Evolutionary conservation across 306 rosid species (phyloP).

Genomic region (Cucurbita pepo): DNA sequence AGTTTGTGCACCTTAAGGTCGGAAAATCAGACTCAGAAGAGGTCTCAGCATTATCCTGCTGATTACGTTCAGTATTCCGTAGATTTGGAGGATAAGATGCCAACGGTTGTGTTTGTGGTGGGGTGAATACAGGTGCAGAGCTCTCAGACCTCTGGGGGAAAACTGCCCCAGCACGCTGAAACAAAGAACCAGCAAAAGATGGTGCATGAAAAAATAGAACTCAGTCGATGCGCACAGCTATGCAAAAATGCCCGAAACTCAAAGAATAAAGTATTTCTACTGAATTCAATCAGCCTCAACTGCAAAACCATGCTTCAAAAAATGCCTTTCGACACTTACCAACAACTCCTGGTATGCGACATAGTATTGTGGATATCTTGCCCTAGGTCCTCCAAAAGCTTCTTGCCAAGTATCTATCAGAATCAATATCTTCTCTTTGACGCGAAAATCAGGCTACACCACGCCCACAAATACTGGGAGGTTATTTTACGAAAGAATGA

Average conservation of each 20-base stretch:
- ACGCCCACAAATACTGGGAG: slow-evolving; percentile 21
- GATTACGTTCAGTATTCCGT: slow-evolving; percentile 27
- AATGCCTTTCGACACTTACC: slow-evolving; percentile 29
- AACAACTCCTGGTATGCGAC: slow-evolving; percentile 86
- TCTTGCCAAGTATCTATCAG: slow-evolving; percentile 98
- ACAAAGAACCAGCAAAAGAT: slow-evolving; percentile 5
- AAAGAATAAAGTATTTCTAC: background rate
- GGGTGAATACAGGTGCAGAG: slow-evolving; percentile 80
- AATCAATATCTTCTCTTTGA: slow-evolving; percentile 79
- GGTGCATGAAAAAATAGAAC: background rate
- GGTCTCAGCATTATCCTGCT: slow-evolving; percentile 46
- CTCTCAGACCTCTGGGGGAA: slow-evolving; percentile 79
- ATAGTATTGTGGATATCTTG: slow-evolving; percentile 89
- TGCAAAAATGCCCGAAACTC: background rate
- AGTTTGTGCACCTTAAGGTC: slow-evolving; percentile 48
- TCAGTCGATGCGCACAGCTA: background rate
- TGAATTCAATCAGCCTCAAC: background rate
- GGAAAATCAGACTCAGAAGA: slow-evolving; percentile 76
- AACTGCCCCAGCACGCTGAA: slow-evolving; percentile 85
- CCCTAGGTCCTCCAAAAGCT: slow-evolving; percentile 93
- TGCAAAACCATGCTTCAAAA: background rate
- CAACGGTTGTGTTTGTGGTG: slow-evolving; percentile 80
- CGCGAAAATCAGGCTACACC: slow-evolving; percentile 70
- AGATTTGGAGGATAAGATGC: slow-evolving; percentile 65
- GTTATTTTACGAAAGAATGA: slow-evolving; percentile 6